Conservation (phyloP, 139 green algal species). For the Ulvella scutata region DNA sequence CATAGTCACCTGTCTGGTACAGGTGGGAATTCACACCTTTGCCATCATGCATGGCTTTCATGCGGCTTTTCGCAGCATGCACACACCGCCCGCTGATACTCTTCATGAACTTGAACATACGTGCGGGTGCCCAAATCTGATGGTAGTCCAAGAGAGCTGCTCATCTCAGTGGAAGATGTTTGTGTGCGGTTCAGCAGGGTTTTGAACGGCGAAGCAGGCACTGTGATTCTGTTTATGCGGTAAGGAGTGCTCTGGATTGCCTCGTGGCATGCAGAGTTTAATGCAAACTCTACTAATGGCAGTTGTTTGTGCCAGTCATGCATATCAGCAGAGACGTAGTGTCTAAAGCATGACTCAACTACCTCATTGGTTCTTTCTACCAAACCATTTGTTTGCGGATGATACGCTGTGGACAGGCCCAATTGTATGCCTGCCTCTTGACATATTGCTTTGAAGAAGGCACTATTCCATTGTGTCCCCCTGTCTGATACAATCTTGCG, state of each 20-base stretch:
- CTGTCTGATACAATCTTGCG: constrained; percentile 13
- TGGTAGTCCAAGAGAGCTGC: too few relatives aligned
- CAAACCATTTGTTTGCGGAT: constrained; percentile 8
- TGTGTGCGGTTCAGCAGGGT: too few relatives aligned
- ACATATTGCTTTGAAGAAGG: constrained; percentile 11
- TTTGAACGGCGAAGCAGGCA: too few relatives aligned
- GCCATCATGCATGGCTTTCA: too few relatives aligned
- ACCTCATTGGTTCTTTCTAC: not conserved
- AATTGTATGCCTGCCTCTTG: not conserved
- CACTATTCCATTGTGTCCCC: constrained; percentile 6
- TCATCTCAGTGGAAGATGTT: too few relatives aligned
- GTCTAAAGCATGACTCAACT: not conserved
- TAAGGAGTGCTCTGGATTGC: not conserved
- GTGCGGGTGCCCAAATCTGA: too few relatives aligned
- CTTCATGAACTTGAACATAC: too few relatives aligned
- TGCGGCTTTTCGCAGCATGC: too few relatives aligned
- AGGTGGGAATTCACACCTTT: too few relatives aligned
- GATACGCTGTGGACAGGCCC: constrained; percentile 6
- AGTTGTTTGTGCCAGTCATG: constrained; percentile 7
- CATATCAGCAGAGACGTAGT: not conserved
- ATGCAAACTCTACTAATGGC: not conserved
- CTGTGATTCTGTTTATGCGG: constrained; percentile 4
- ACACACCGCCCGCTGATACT: too few relatives aligned
- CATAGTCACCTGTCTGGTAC: too few relatives aligned
- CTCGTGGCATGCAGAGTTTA: constrained; percentile 10